These are phyloP conservation scores for Arthrobotrys iridis DNA, from an alignment of 2,329 filamentous ascomycete genomes.

Conservation along the genomic window DNA sequence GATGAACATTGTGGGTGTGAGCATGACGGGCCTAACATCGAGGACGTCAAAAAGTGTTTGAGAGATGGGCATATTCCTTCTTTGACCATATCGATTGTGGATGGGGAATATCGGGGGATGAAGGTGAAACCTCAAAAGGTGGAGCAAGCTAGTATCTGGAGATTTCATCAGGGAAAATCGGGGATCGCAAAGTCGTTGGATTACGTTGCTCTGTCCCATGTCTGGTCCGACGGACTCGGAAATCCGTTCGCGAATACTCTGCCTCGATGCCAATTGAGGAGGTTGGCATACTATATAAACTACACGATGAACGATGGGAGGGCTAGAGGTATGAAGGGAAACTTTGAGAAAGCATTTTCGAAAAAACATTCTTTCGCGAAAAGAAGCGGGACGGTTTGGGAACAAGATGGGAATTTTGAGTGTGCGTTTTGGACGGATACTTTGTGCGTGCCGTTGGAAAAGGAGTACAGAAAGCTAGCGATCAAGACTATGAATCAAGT, in stretches of 20 bases:
- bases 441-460: slow-evolving; percentile 54
- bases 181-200: slow-evolving; percentile 46
- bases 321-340: slow-evolving; percentile 14
- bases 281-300: slow-evolving; percentile 45
- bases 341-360: slow-evolving; percentile 24
- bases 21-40: slow-evolving; percentile 42
- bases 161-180: slow-evolving; percentile 23
- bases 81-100: slow-evolving; percentile 30
- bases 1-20: slow-evolving; percentile 27
- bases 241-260: slow-evolving; percentile 54
- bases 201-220: slow-evolving; percentile 56
- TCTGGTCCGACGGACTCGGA: slow-evolving; percentile 56
- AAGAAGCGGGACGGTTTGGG: slow-evolving; percentile 24
- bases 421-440: slow-evolving; percentile 54
- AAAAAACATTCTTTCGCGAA: slow-evolving; percentile 33
- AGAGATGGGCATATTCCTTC: slow-evolving; percentile 38
- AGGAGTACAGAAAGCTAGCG: slow-evolving; percentile 52
- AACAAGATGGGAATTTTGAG: slow-evolving; percentile 21
- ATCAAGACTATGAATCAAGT: slow-evolving; percentile 55
- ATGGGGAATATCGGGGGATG: slow-evolving; percentile 40
- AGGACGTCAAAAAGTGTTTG: slow-evolving; percentile 47
- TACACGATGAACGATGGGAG: slow-evolving; percentile 48
- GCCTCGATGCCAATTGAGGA: slow-evolving; percentile 50
- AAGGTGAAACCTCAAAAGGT: slow-evolving; percentile 43
- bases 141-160: slow-evolving; percentile 35